Base-by-base conservation (phyloP, 441 rosid species). In the Populus hybrid region DNA sequence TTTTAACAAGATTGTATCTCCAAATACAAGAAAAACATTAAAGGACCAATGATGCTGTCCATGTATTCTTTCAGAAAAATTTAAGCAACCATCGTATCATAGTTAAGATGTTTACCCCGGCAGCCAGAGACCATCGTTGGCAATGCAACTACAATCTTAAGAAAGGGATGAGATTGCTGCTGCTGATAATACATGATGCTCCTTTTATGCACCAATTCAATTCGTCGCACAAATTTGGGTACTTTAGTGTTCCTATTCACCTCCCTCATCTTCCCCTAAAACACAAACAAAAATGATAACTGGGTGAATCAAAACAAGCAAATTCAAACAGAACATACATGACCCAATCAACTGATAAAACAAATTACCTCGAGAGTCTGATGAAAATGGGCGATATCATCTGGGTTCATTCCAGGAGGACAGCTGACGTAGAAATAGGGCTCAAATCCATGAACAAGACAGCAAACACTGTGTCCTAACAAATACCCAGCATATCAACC, bases 121-220 rank as follows among this genome's bases (percentile, higher is more conserved):
- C 98, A 96, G 82, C 89, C 84, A 76, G 97, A 77, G 77, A 96
- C 99, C 98, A 96, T 91, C 19, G 94, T 91, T 7, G 99, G 99
- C 86, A 96, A 80, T 71, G 98, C 92, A 80, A 96, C 98, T 42
- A 94, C 91, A 73, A 96, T 96, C 91, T 91, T 94, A 36, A 96
- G 90, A 82, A 94, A 96, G 74, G 92, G 82, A 80, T 91, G 92
- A 64, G 93, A 94, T 68, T 83, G 79, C 79, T 92, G 93, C 77
- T 89, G 91, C 81, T 96, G 99, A 82, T 96, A 96, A 84, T 91
- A 88, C 99, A 96, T 94, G 68, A 96, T 93, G 84, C 96, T 93
- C 86, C 85, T 87, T 77, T 87, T 96, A 19, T 87, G 93, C 79
- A 94, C 94, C 87, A 91, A 77, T 79, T 94, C 96, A 65, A 96